A percentile compares a stretch with the other conserved stretches of the same genome.
phyloP scores from a whole-genome alignment of 2,329 filamentous ascomycete genomes.

The Colletotrichum camelliae region DNA sequence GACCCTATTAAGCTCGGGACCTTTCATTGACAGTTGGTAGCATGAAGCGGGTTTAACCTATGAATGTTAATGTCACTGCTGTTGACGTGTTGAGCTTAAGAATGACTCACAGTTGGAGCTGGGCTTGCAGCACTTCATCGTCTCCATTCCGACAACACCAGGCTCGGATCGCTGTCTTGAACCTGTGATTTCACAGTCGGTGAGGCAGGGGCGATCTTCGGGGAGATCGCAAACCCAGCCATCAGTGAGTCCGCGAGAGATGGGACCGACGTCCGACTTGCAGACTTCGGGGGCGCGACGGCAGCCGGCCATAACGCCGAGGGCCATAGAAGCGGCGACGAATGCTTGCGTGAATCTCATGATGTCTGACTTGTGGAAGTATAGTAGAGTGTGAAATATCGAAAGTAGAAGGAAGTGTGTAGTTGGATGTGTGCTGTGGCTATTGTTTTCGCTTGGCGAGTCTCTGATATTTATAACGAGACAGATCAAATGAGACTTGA shows the following conservation, averaged over 20 bases:
- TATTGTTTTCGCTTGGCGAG: not conserved
- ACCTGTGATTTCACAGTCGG: not conserved
- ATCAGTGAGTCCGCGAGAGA: not conserved
- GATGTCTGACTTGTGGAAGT: not conserved
- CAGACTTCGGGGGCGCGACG: not conserved
- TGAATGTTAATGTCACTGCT: not conserved
- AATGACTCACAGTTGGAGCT: not conserved
- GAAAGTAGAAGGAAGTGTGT: not conserved
- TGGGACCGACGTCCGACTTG: not conserved
- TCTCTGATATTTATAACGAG: not conserved
- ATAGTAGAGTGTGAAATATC: not conserved
- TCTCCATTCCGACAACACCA: not conserved
- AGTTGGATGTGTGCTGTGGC: not conserved
- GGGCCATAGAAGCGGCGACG: not conserved
- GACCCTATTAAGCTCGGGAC: rapidly evolving
- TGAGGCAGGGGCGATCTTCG: not conserved
- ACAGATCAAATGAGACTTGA: rapidly evolving
- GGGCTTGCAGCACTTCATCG: not conserved
- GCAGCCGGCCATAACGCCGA: not conserved
- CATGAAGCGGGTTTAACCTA: not conserved
- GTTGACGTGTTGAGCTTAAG: not conserved
- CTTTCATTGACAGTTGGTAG: not conserved
- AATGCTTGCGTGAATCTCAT: not conserved
- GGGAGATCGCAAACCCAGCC: not conserved
- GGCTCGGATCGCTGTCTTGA: not conserved